Conservation (phyloP, 1,284 basidiomycete genomes). For the Pseudozyma pruni region DNA sequence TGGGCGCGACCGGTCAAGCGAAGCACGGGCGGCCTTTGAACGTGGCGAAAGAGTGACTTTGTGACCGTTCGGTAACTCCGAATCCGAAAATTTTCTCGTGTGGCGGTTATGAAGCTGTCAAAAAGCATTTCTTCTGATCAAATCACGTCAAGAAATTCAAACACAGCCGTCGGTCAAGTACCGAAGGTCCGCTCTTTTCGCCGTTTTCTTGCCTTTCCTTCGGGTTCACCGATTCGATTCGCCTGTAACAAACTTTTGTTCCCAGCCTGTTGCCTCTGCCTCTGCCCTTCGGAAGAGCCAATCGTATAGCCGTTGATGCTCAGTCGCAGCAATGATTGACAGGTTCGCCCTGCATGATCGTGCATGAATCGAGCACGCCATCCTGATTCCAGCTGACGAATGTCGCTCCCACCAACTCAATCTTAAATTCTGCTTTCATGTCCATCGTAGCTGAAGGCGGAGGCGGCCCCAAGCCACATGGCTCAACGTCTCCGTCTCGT, state of each 20-base stretch:
- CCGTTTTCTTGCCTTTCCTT: constrained; percentile 6
- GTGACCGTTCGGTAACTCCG: constrained; percentile 4
- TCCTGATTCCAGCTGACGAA: constrained; percentile 13
- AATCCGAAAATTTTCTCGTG: background rate
- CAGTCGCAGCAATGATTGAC: constrained; percentile 11
- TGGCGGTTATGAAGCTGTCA: too few species aligned
- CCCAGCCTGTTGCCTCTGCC: too few species aligned
- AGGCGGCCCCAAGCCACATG: constrained; percentile 13
- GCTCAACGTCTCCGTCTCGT: background rate
- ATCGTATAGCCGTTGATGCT: too few species aligned
- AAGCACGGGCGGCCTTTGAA: too few species aligned
- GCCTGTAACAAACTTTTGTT: too few species aligned
- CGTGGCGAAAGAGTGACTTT: too few species aligned
- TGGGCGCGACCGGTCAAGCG: too few species aligned
- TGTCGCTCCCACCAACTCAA: background rate
- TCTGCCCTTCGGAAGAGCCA: background rate
- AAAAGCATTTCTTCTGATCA: too few species aligned
- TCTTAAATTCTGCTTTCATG: too few species aligned
- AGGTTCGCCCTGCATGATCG: constrained; percentile 9
- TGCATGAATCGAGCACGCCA: constrained; percentile 18
- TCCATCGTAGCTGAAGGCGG: too few species aligned
- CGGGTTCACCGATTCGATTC: too few species aligned
- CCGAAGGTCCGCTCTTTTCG: constrained; percentile 21
- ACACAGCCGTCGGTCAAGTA: constrained; percentile 25
- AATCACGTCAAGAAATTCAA: background rate